Percentiles rank a stretch among this genome's conserved stretches.
These are phyloP conservation scores for Magnolia changhungtana DNA, from an alignment of 164 flowering plant species.

Conservation along the genomic window DNA sequence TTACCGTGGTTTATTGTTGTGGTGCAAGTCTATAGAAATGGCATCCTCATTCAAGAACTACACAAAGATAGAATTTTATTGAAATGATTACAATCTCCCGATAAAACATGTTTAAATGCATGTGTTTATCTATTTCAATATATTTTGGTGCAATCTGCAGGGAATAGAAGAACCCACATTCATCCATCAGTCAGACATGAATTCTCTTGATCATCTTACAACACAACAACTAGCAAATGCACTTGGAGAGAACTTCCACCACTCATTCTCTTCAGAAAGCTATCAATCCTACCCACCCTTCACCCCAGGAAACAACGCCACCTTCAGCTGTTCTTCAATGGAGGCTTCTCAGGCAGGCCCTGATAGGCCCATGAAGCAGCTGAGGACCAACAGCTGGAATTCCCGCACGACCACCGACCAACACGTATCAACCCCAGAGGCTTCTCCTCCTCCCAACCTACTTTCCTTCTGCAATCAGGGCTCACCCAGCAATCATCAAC, in stretches of 20 bases:
- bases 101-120: too few species aligned
- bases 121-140: background rate
- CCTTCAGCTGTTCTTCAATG: constrained; percentile 21
- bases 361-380: constrained; percentile 47
- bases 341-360: constrained; percentile 12
- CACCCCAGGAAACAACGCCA: constrained; percentile 12
- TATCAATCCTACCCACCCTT: constrained; percentile 26
- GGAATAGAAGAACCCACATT: constrained; percentile 51
- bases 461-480: constrained; percentile 28
- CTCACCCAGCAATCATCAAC: constrained; percentile 7
- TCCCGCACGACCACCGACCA: constrained; percentile 25
- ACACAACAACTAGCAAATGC: constrained; percentile 38
- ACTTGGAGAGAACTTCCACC: constrained; percentile 39
- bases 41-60: too few species aligned
- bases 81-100: too few species aligned
- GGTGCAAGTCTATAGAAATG: background rate
- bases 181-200: constrained; percentile 38
- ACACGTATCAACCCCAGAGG: constrained; percentile 22
- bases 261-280: constrained; percentile 20
- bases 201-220: constrained; percentile 40
- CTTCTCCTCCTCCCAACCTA: constrained; percentile 27
- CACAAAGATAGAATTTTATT: too few species aligned
- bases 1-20: background rate
- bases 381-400: constrained; percentile 45
- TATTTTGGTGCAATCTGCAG: constrained; percentile 21